Percentiles rank a stretch among this genome's conserved stretches.
Conservation (phyloP, 371 early-diverging fungal genomes). For the Mucor saturninus region DNA sequence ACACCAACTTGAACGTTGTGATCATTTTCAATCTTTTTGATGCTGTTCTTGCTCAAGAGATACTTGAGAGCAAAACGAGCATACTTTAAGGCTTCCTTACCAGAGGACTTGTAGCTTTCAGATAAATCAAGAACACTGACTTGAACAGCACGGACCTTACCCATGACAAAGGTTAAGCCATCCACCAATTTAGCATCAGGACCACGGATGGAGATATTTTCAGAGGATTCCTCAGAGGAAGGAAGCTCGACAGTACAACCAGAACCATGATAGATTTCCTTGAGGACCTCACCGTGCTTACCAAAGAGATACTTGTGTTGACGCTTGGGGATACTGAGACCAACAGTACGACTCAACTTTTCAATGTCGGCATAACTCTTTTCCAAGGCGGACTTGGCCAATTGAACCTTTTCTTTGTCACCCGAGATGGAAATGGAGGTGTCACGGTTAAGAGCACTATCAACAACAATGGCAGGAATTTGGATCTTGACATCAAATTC, state of each 20-base stretch:
- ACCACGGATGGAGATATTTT: slow-evolving; percentile 83
- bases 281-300: slow-evolving; percentile 75
- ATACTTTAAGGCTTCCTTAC: slow-evolving; percentile 55
- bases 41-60: slow-evolving; percentile 57
- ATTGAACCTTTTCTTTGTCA: slow-evolving; percentile 72
- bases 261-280: slow-evolving; percentile 79
- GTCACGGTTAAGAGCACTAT: slow-evolving; percentile 52
- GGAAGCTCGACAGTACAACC: slow-evolving; percentile 87
- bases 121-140: slow-evolving; percentile 61
- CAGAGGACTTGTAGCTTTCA: slow-evolving; percentile 48
- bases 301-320: slow-evolving; percentile 93
- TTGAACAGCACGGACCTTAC: slow-evolving; percentile 73
- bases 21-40: slow-evolving; percentile 70
- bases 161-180: slow-evolving; percentile 78
- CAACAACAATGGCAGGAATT: slow-evolving; percentile 67
- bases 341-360: slow-evolving; percentile 63
- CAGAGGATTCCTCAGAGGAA: slow-evolving; percentile 67
- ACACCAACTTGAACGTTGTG: slow-evolving; percentile 64
- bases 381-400: slow-evolving; percentile 67
- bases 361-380: slow-evolving; percentile 63
- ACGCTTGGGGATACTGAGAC: slow-evolving; percentile 80
- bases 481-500: slow-evolving; percentile 76
- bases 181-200: slow-evolving; percentile 66
- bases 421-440: slow-evolving; percentile 67
- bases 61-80: slow-evolving; percentile 68